Evolutionary conservation across 352 stramenopile species (phyloP), one percentile per base, ranked within the genome.

Genomic region (Lagenidium giganteum): DNA sequence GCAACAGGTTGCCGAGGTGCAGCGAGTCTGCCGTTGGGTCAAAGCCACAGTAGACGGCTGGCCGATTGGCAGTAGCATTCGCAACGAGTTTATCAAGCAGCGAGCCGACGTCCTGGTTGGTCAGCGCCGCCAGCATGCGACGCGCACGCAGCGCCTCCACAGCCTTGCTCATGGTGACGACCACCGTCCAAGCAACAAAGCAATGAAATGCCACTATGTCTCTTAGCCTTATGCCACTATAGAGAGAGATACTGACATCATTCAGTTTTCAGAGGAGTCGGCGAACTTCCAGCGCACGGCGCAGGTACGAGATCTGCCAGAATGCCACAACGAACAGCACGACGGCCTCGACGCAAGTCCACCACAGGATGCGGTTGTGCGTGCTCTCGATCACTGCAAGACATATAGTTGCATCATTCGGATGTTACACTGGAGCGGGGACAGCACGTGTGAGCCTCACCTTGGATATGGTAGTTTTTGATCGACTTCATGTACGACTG

Each of bases 1-100:
- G 79, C 37, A 95, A 63, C 49, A 97, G 42, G 42, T 97, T 95
- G 51, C 89, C 89, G 28, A 97, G 47, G 44, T 97, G 89, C 43
- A 97, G 68, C 54, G 83, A 92, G 47, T 94, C 72, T 2, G 88
- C 88, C n/a, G 89, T 97, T 23, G 89, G 89, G 51, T 97, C 89
- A 44, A 96, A 95, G 52, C 89, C 89, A 52, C 81, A 93, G 59
- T 95, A 95, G 8, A 95, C 74, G 21, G 68, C 53, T 8, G 76
- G 70, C 13, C 61, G 42, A 13, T 40, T 17, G 2, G 43, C n/a
- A 14, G 39, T 37, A 31, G 44, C 27, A 6, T 36, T 7, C 8
- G 13, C 34, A 45, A 92, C 22, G 34, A 80, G 46, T 12, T 59
- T 61, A 47, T 93, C 79, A 7, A 93, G 59, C 12, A 69, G 37